These are phyloP conservation scores for Neurospora terricola DNA, from an alignment of 495 filamentous ascomycete species.

Conservation along the genomic window DNA sequence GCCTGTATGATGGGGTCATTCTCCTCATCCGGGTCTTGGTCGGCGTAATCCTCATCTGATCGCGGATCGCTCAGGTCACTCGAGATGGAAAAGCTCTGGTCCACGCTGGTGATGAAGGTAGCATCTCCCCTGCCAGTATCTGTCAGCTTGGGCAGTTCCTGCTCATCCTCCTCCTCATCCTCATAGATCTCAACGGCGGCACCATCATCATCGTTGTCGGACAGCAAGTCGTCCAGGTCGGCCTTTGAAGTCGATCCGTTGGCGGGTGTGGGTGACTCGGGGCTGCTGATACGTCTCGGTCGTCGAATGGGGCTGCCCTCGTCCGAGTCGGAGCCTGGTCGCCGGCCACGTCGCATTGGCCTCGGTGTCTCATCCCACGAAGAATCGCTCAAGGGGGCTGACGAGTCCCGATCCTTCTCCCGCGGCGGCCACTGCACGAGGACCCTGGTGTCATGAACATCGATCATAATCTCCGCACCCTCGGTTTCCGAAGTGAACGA, in stretches of 20 bases:
- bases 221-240: slow-evolving; percentile 21
- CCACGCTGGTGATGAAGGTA: slow-evolving; percentile 27
- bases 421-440: slow-evolving; percentile 74
- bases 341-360: slow-evolving; percentile 6
- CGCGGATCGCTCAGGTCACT: slow-evolving; percentile 54
- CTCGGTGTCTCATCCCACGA: slow-evolving; percentile 56
- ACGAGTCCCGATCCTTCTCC: slow-evolving; percentile 48
- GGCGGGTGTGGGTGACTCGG: slow-evolving; percentile 65
- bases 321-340: slow-evolving; percentile 21
- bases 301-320: slow-evolving; percentile 61
- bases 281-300: slow-evolving; percentile 51
- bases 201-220: slow-evolving; percentile 14
- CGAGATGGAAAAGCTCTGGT: slow-evolving; percentile 31
- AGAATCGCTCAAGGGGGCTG: slow-evolving; percentile 54
- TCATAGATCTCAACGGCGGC: slow-evolving; percentile 44
- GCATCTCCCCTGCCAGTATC: slow-evolving; percentile 6
- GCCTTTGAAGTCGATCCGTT: slow-evolving; percentile 19
- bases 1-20: slow-evolving; percentile 87
- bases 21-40: slow-evolving; percentile 67
- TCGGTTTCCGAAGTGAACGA: slow-evolving; percentile 86
- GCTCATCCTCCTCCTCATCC: slow-evolving; percentile 40
- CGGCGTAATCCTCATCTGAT: slow-evolving; percentile 47
- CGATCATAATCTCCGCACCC: slow-evolving; percentile 84
- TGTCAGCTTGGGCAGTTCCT: slow-evolving; percentile 22
- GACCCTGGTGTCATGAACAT: slow-evolving; percentile 87